Conservation (phyloP, 164 flowering plant species). For the Nymphaea thermarum region DNA sequence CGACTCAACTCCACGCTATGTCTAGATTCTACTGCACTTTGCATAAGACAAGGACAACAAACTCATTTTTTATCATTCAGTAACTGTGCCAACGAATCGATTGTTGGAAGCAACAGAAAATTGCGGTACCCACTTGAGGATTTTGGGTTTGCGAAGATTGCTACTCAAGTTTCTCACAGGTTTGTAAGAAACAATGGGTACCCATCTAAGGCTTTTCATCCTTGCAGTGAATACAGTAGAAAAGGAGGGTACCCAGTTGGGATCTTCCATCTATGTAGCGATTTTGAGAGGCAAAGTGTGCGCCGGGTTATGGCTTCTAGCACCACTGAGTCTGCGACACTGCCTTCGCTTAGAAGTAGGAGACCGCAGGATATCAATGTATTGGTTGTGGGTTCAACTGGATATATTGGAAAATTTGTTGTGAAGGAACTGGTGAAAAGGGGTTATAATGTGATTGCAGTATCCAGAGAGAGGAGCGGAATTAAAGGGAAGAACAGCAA, state of each 20-base stretch:
- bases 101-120: too few relatives aligned
- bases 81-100: too few relatives aligned
- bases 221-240: conserved; percentile 10
- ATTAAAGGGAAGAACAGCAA: conserved; percentile 49
- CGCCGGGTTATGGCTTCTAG: conserved; percentile 20
- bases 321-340: conserved; percentile 15
- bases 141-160: not conserved
- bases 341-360: conserved; percentile 43
- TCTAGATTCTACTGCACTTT: too few relatives aligned
- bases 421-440: conserved; percentile 59
- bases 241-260: not conserved
- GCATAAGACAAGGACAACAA: too few relatives aligned
- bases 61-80: too few relatives aligned
- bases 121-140: not conserved
- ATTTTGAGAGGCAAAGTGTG: conserved; percentile 15
- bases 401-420: conserved; percentile 86
- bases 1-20: not conserved
- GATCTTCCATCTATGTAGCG: not conserved
- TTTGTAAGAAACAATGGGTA: conserved; percentile 4
- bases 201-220: conserved; percentile 1
- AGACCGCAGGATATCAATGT: conserved; percentile 59
- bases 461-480: conserved; percentile 85
- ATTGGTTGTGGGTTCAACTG: conserved; percentile 87
- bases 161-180: conserved; percentile 17
- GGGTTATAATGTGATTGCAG: conserved; percentile 72